Conservation (phyloP, 495 filamentous ascomycete genomes). For the Penicillium mononematosum region DNA sequence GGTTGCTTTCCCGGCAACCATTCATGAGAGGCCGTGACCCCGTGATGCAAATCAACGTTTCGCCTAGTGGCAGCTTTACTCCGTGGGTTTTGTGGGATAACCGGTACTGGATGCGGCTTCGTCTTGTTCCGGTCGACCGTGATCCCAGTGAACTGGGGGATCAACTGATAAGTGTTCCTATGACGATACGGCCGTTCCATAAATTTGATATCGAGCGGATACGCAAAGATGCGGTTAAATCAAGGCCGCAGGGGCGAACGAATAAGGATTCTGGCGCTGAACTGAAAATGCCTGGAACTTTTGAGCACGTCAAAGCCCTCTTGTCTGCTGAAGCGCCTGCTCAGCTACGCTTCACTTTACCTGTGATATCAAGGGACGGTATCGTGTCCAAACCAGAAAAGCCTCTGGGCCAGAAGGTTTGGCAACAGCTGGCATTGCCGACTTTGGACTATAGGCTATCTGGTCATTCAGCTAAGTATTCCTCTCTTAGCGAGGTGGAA, state of each 20-base stretch:
- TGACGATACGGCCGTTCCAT: slow-evolving; percentile 54
- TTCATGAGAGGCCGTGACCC: slow-evolving; percentile 35
- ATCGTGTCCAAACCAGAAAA: not conserved
- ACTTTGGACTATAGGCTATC: slow-evolving; percentile 28
- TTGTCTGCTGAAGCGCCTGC: slow-evolving; percentile 31
- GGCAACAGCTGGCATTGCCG: slow-evolving; percentile 33
- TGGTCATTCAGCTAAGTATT: not conserved
- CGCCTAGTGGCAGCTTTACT: slow-evolving; percentile 13
- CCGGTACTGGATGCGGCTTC: slow-evolving; percentile 75
- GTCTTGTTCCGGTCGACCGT: slow-evolving; percentile 12
- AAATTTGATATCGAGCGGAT: slow-evolving; percentile 42
- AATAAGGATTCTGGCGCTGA: not conserved
- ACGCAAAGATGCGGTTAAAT: slow-evolving; percentile 9
- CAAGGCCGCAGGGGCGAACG: not conserved
- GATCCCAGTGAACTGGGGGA: not conserved
- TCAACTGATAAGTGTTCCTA: slow-evolving; percentile 5
- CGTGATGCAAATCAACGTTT: slow-evolving; percentile 13
- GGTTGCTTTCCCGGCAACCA: slow-evolving; percentile 53
- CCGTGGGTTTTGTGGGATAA: slow-evolving; percentile 67
- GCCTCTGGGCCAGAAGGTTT: slow-evolving; percentile 6
- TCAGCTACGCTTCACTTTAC: slow-evolving; percentile 39
- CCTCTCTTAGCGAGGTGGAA: slow-evolving; percentile 11
- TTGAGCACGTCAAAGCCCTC: slow-evolving; percentile 10
- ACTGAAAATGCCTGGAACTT: not conserved
- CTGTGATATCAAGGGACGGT: slow-evolving; percentile 27